Base-by-base conservation (phyloP, 2,329 filamentous ascomycete genomes). In the Hymenotorrendiella dingleyae region DNA sequence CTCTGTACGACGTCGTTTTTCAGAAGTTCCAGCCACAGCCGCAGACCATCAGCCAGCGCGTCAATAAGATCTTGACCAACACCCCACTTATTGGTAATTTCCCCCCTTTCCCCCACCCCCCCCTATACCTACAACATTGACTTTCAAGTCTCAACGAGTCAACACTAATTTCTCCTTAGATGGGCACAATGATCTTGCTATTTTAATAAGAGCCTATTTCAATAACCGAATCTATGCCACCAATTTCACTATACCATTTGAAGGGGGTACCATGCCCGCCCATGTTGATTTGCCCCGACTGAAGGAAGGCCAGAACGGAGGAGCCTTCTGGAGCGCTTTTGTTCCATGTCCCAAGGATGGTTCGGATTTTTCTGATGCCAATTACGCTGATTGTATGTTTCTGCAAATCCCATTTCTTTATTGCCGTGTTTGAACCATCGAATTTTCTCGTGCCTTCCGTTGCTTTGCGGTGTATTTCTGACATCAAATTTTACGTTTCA, bases 291-390 rank as follows among this genome's bases (percentile, higher is more conserved):
- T 95, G 7, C 81, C 84, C 1, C 79, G 90, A 4, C 72, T 95
- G 36, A 72, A 76, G 26, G 64, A 77, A 37, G 89, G 90, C 1
- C 71, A 74, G 53, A 79, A 83, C 49, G 89, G 89, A 28, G 91
- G 89, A 42, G 82, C 86, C n/a, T 96, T 96, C 62, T 96, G 90
- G 91, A 90, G 84, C 60, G 87, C 93, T 8, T 97, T 74, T 56
- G 79, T 84, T 29, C 77, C 78, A 0, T 96, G 90, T 58, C 89
- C 90, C 0, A 62, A 64, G 9, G 79, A 91, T 56, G 79, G 78
- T 35, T 74, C 74, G 4, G 80, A 94, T 63, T 89, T 86, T 57
- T 84, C 83, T 0, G 76, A 89, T 55, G 75, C 72, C 40, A 84
- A 80, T 57, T 90, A 90, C 58, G 76, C 74, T 5, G 63, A 72